Base-by-base conservation (phyloP, 2,329 filamentous ascomycete genomes). In the Graphium sp. region DNA sequence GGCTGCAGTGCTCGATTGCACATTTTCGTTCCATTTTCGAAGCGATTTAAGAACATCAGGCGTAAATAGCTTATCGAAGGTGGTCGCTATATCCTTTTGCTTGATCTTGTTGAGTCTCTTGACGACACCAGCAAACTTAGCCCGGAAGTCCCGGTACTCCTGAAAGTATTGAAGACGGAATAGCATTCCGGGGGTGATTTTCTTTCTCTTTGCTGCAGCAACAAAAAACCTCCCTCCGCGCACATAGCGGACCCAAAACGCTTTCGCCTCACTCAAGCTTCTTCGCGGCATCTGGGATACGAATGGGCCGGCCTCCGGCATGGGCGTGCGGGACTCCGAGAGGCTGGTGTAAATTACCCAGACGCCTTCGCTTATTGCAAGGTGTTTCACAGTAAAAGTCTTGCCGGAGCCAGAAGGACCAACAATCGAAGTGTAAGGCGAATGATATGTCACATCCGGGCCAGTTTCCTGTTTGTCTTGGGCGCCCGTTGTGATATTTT, bases 381-480 rank as follows among this genome's bases (percentile, higher is more conserved):
- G 20, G 20, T 22, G 4, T 12, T 22, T 22, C 10, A 22, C 20
- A 12, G 4, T 10, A 22, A 22, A 22, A 12, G 20, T 10, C 4
- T 22, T 22, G 20, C 20, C 20, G 20, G 20, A 22, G 10, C 20
- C 20, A 10, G 20, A 22, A 22, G 4, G 20, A 9, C 20, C 20
- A 22, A 4, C 20, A 22, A 22, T 22, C 10, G 20, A 9, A 22
- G 20, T 4, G 12, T 22, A 22, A 9, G 20, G 20, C 4, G 20
- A 22, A 12, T 22, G 20, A 12, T 22, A 22, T 4, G 10, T 12
- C 3, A 22, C 12, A 12, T 7, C 56, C 63, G 29, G 15, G 33
- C 23, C 10, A 12, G 10, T 12, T 22, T 22, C n/a, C n/a, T n/a
- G n/a, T n/a, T n/a, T n/a, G n/a, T n/a, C n/a, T n/a, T n/a, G n/a